phyloP scores from a whole-genome alignment of 768 basidiomycete species.

The Suillus paluster region DNA sequence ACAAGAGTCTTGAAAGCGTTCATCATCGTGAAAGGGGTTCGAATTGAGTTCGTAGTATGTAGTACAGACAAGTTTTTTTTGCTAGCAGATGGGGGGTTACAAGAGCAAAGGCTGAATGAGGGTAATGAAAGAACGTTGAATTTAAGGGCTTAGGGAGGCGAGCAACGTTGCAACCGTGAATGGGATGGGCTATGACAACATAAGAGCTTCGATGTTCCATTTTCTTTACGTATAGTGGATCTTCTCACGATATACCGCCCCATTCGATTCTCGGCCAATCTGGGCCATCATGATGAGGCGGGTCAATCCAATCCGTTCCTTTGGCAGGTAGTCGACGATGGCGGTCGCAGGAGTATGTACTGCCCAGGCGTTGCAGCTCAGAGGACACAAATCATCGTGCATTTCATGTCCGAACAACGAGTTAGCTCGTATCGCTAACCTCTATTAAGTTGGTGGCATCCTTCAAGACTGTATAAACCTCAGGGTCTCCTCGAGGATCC shows the following conservation, averaged over 20 bases:
- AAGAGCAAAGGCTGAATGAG: slow-evolving; percentile 12
- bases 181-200: slow-evolving; percentile 12
- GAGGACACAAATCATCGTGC: slow-evolving; percentile 7
- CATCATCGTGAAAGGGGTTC: slow-evolving; percentile 22
- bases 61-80: neutral
- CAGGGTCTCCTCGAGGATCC: neutral
- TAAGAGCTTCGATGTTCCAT: neutral
- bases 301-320: too few species aligned
- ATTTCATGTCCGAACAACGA: slow-evolving; percentile 28
- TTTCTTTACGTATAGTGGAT: neutral
- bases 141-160: slow-evolving; percentile 34
- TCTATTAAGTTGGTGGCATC: neutral
- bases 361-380: neutral
- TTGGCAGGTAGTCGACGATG: neutral
- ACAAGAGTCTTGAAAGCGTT: slow-evolving; percentile 11
- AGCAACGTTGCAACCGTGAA: slow-evolving; percentile 16
- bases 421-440: neutral
- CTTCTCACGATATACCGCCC: slow-evolving; percentile 10
- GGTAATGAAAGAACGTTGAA: slow-evolving; percentile 17
- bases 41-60: slow-evolving; percentile 6
- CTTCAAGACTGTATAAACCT: neutral
- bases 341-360: neutral
- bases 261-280: slow-evolving; percentile 3
- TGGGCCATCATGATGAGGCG: too few species aligned
- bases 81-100: neutral